These are phyloP conservation scores for Tetradesmus lagerheimii DNA, from an alignment of 139 green algal genomes.

Conservation along the genomic window DNA sequence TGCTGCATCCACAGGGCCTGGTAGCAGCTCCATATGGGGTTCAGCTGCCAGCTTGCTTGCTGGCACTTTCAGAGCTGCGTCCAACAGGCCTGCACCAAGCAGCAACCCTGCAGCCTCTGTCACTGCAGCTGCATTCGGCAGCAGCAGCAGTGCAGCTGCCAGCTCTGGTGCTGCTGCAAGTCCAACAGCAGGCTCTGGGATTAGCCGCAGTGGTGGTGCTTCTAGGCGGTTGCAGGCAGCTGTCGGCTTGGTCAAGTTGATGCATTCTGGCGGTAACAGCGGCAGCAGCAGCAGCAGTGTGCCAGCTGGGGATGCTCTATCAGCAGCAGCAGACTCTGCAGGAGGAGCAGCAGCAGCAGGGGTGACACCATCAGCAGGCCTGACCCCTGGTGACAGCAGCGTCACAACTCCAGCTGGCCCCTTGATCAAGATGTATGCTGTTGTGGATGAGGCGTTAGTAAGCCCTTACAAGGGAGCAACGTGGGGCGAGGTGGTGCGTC, in stretches of 20 bases:
- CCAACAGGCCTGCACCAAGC: background rate
- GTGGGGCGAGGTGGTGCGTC: constrained; percentile 67
- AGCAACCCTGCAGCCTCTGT: background rate
- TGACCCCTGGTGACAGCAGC: background rate
- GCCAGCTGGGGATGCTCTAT: background rate
- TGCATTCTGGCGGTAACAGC: constrained; percentile 4
- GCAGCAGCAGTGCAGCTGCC: constrained; percentile 14
- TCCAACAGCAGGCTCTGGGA: background rate
- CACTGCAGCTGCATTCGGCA: constrained; percentile 1
- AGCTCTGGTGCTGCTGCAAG: background rate
- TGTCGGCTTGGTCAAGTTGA: background rate
- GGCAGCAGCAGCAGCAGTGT: background rate
- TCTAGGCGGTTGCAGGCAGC: background rate
- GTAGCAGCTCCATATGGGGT: background rate
- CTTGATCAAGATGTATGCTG: constrained; percentile 39
- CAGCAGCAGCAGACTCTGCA: background rate
- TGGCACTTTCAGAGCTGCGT: background rate
- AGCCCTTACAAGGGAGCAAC: constrained; percentile 43
- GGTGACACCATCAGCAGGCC: background rate
- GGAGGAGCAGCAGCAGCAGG: background rate
- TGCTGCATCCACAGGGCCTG: background rate
- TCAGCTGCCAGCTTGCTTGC: background rate
- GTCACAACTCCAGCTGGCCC: background rate
- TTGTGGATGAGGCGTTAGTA: background rate
- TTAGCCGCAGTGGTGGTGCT: background rate